A percentile compares a stretch with the other conserved stretches of the same genome.
These are phyloP conservation scores for Trapa bicornis DNA, from an alignment of 345 rosid genomes.

Conservation along the genomic window DNA sequence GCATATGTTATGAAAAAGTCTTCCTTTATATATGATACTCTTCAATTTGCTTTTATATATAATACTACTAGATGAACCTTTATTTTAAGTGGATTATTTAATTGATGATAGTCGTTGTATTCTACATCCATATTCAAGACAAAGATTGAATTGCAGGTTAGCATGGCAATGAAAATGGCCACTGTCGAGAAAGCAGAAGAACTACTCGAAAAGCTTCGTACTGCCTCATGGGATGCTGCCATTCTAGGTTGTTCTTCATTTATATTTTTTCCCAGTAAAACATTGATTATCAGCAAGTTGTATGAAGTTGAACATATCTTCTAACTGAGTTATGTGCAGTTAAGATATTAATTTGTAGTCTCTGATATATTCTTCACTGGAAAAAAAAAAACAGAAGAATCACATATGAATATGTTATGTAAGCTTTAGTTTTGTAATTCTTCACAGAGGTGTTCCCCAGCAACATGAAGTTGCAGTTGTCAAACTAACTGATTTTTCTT, in stretches of 20 bases:
- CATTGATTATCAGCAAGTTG: not conserved
- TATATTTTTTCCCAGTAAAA: slow-evolving; percentile 3
- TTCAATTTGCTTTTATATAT: not conserved
- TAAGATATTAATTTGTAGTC: not conserved
- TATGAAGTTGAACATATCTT: not conserved
- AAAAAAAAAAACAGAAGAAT: not conserved
- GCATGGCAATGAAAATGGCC: slow-evolving; percentile 96
- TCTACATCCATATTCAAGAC: slow-evolving; percentile 11
- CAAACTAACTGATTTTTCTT: not conserved
- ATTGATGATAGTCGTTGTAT: not conserved
- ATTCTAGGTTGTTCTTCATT: slow-evolving; percentile 48
- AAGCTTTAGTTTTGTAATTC: not conserved
- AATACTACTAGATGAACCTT: not conserved
- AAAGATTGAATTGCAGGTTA: slow-evolving; percentile 34
- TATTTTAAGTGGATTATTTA: not conserved
- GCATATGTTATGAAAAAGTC: no score
- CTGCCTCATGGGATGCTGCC: slow-evolving; percentile 81
- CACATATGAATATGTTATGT: not conserved
- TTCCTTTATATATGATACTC: not conserved
- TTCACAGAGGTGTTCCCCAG: not conserved
- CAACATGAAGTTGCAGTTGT: not conserved
- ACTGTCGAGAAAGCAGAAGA: slow-evolving; percentile 72
- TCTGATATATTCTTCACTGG: not conserved
- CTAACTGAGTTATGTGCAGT: not conserved
- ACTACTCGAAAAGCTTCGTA: slow-evolving; percentile 72